Percentiles rank a stretch among this genome's conserved stretches.
These are phyloP conservation scores for Paecilomyces sp. DNA, from an alignment of 2,329 filamentous ascomycete genomes.

Conservation along the genomic window DNA sequence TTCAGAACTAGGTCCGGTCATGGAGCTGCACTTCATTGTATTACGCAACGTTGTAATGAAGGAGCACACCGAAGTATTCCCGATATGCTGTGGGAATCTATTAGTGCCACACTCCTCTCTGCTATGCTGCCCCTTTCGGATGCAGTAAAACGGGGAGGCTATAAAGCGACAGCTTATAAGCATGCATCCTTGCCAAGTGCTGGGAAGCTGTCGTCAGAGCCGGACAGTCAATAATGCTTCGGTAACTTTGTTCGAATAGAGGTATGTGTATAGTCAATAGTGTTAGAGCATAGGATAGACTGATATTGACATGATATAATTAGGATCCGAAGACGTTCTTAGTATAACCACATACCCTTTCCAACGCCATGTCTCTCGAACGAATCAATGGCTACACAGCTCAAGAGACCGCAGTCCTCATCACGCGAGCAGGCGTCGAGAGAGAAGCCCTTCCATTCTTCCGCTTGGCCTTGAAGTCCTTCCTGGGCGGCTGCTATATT, in stretches of 20 bases:
- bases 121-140: background rate
- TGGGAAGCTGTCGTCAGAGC: background rate
- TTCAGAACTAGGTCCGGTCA: background rate
- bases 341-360: background rate
- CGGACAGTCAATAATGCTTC: background rate
- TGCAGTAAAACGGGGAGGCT: background rate
- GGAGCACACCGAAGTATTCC: background rate
- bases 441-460: slow-evolving; percentile 1
- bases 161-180: background rate
- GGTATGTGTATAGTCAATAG: background rate
- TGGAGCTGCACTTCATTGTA: background rate
- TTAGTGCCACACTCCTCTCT: background rate
- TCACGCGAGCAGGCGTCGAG: background rate
- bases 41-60: background rate
- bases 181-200: background rate
- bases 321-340: background rate
- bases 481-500: slow-evolving; percentile 3
- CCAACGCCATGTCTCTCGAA: background rate
- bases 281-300: background rate
- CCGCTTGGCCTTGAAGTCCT: slow-evolving; percentile 1
- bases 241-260: background rate
- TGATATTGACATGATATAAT: background rate
- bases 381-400: background rate
- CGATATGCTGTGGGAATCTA: background rate
- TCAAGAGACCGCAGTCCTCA: background rate